A percentile compares a stretch with the other conserved stretches of the same genome.
phyloP scores from a whole-genome alignment of 2,329 filamentous ascomycete species.

The Escovopsis sp. region DNA sequence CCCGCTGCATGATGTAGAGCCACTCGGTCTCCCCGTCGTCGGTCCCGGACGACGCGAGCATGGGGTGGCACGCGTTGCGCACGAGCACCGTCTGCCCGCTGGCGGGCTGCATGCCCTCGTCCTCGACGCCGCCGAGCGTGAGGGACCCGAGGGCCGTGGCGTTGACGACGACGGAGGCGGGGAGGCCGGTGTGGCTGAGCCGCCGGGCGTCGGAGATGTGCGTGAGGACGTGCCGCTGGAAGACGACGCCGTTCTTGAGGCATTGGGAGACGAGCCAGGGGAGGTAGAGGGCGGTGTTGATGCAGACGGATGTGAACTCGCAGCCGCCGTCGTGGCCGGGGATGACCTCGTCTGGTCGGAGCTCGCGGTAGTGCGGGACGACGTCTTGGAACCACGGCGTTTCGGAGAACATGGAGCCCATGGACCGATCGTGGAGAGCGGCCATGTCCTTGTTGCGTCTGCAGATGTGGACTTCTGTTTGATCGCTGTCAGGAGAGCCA shows the following conservation, averaged over 20 bases:
- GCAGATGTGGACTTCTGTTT: constrained; percentile 31
- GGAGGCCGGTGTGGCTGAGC: constrained; percentile 34
- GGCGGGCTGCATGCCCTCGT: constrained; percentile 55
- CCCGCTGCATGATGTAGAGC: constrained; percentile 70
- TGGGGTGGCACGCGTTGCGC: constrained; percentile 57
- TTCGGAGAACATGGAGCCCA: constrained; percentile 43
- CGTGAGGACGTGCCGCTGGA: constrained; percentile 46
- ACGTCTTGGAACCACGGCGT: constrained; percentile 63
- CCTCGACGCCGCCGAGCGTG: constrained; percentile 67
- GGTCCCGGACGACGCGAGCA: constrained; percentile 55
- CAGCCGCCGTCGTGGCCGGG: constrained; percentile 55
- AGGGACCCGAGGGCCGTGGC: constrained; percentile 66
- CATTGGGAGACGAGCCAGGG: constrained; percentile 75
- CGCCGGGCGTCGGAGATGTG: constrained; percentile 55
- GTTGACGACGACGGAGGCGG: constrained; percentile 64
- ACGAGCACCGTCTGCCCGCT: constrained; percentile 77
- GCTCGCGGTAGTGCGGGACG: constrained; percentile 52
- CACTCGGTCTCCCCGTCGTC: constrained; percentile 60
- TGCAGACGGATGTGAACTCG: constrained; percentile 72
- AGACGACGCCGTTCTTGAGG: constrained; percentile 51
- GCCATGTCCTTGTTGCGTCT: constrained; percentile 47
- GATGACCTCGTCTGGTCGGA: constrained; percentile 43
- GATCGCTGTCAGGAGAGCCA: background rate
- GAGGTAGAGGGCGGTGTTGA: constrained; percentile 80
- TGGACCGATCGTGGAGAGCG: constrained; percentile 23